These are phyloP conservation scores for Phytophthora quininea DNA, from an alignment of 352 stramenopile genomes.

Conservation along the genomic window DNA sequence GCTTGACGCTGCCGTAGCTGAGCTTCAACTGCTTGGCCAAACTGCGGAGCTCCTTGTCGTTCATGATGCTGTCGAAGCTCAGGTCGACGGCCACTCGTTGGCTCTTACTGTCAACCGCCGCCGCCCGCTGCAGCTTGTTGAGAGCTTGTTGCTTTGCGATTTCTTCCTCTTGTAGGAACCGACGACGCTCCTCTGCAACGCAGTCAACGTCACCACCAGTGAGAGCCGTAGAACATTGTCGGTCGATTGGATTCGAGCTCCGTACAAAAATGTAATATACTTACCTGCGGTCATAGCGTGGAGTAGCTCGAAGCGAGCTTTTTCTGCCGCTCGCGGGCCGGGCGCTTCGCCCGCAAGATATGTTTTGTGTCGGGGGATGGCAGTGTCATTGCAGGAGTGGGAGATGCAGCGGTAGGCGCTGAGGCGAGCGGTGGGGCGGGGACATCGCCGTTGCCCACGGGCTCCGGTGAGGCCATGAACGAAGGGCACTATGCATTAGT, in stretches of 20 bases:
- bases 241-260: background rate
- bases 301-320: slow-evolving; percentile 59
- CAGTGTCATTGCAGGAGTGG: background rate
- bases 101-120: slow-evolving; percentile 19
- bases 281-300: slow-evolving; percentile 66
- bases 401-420: slow-evolving; percentile 1
- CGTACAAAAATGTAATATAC: slow-evolving; percentile 2
- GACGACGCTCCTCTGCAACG: slow-evolving; percentile 50
- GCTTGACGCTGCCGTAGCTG: slow-evolving; percentile 67
- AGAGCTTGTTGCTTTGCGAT: slow-evolving; percentile 36
- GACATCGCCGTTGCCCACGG: slow-evolving; percentile 5
- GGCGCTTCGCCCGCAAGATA: slow-evolving; percentile 30
- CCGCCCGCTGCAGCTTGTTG: slow-evolving; percentile 38
- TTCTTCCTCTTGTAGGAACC: slow-evolving; percentile 53
- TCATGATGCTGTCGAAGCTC: slow-evolving; percentile 84
- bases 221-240: background rate
- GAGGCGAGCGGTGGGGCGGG: slow-evolving; percentile 4
- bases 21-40: slow-evolving; percentile 81
- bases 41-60: slow-evolving; percentile 80
- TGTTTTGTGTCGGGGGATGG: slow-evolving; percentile 10
- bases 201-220: background rate
- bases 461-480: slow-evolving; percentile 9
- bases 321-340: slow-evolving; percentile 53
- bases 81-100: slow-evolving; percentile 72
- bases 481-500: too few relatives aligned